Evolutionary conservation across 257 asterid genomes (phyloP), one percentile per base, ranked within the genome.

Genomic region (Striga asiatica): DNA sequence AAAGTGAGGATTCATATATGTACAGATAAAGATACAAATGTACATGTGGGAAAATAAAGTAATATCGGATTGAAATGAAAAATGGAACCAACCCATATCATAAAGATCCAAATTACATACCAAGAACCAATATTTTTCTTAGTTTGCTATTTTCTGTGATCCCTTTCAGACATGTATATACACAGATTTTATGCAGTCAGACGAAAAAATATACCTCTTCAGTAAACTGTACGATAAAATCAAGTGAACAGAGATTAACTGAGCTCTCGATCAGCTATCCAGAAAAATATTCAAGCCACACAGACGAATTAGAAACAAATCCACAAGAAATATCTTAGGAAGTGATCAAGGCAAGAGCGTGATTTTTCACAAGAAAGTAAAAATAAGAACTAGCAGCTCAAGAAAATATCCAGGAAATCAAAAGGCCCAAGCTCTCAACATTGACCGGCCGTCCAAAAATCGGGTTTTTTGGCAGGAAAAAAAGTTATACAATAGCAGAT

Each of bases 271-370:
- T n/a, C 21, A 48, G 52, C 60, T 45, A 50, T 24, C 35, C n/a
- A n/a, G n/a, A n/a, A n/a, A 24, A 31, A 39, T 18, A 14, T 13
- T 27, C 32, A 54, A 19, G 42, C 58, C 42, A 29, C 38, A 43
- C 42, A 46, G 2, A 20, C 56, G 56, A 24, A 27, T 49, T 18
- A 37, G 31, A 56, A 50, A 18, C 53, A 20, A 4, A 38, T 29
- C 39, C 55, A 17, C 63, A 55, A 47, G 64, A 43, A 68, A 56
- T 43, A 46, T 56, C 58, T 34, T n/a, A n/a, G 0, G 27, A 41
- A 12, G 24, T 42, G 50, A 31, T 22, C 42, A 41, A 32, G 34
- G 39, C 54, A 57, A 58, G 37, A 63, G 50, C 10, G 29, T 58
- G 47, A 60, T 22, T 28, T 43, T 12, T 17, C 42, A 17, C 12